Percentiles rank a stretch among this genome's conserved stretches.
Evolutionary conservation across 208 protist species (phyloP).

Genomic region (Trypanosoma cruzi): DNA sequence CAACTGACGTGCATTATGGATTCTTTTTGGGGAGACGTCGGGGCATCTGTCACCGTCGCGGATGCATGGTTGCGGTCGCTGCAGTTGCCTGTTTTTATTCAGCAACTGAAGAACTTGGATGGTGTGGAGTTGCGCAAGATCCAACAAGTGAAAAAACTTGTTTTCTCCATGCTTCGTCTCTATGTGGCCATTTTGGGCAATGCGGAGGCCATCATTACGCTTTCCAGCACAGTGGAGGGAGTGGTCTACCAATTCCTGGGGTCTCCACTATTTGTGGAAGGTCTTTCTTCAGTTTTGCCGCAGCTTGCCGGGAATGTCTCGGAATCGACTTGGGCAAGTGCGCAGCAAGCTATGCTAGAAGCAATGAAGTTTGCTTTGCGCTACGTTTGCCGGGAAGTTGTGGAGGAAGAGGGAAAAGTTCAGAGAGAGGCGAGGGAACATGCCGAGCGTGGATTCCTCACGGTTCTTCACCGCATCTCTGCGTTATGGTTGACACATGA

Average conservation of each 20-base stretch:
- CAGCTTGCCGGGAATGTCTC: conserved; percentile 34
- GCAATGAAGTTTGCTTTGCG: conserved; percentile 29
- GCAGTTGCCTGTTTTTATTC: conserved; percentile 68
- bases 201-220: conserved; percentile 48
- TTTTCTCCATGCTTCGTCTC: conserved; percentile 55
- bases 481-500: conserved; percentile 38
- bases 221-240: conserved; percentile 43
- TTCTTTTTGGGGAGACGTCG: conserved; percentile 13
- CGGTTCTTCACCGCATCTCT: conserved; percentile 57
- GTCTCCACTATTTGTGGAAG: conserved; percentile 79
- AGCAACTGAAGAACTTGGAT: conserved; percentile 28
- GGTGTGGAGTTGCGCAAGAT: conserved; percentile 37
- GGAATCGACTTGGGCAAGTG: conserved; percentile 31
- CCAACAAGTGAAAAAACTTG: conserved; percentile 49
- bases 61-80: conserved; percentile 57
- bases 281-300: conserved; percentile 38
- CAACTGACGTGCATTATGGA: conserved; percentile 69
- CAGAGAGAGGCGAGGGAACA: conserved; percentile 1
- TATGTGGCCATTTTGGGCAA: conserved; percentile 53
- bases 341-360: conserved; percentile 28
- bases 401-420: conserved; percentile 1
- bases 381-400: conserved; percentile 17
- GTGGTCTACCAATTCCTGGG: conserved; percentile 59
- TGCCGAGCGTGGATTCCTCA: conserved; percentile 33
- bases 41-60: neutral